These are phyloP conservation scores for Phytophthora vignae DNA, from an alignment of 352 stramenopile species.

Conservation along the genomic window DNA sequence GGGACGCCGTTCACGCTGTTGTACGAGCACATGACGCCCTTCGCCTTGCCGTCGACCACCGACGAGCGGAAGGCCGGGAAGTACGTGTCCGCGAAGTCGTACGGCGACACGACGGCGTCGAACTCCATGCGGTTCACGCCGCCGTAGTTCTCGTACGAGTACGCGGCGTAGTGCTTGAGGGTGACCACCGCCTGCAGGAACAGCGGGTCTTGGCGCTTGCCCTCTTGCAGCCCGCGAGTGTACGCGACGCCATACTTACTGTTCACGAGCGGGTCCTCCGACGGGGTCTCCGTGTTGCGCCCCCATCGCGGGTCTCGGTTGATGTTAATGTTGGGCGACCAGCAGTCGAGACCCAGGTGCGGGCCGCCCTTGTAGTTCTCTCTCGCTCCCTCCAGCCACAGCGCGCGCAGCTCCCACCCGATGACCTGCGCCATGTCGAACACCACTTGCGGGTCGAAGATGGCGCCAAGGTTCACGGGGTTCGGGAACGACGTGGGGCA, in stretches of 20 bases:
- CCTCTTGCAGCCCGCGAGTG: constrained; percentile 90
- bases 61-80: constrained; percentile 86
- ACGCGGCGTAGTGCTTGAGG: constrained; percentile 95
- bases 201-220: constrained; percentile 45
- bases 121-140: constrained; percentile 87
- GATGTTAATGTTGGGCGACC: constrained; percentile 96
- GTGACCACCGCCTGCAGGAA: constrained; percentile 90
- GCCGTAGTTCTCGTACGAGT: constrained; percentile 82
- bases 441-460: constrained; percentile 89
- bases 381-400: constrained; percentile 79
- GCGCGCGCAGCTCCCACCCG: constrained; percentile 77
- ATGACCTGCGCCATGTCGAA: constrained; percentile 90
- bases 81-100: constrained; percentile 95
- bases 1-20: constrained; percentile 96
- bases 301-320: constrained; percentile 95
- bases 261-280: constrained; percentile 94
- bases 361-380: constrained; percentile 70
- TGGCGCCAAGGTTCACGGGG: constrained; percentile 85
- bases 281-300: constrained; percentile 93
- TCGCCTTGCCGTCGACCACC: constrained; percentile 80
- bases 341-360: constrained; percentile 92
- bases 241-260: constrained; percentile 92
- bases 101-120: constrained; percentile 87
- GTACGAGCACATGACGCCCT: constrained; percentile 97
- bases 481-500: constrained; percentile 93